Evolutionary conservation across 208 protist genomes (phyloP), one percentile per base, ranked within the genome.

Genomic region (Chromosphaera perkinsii): DNA sequence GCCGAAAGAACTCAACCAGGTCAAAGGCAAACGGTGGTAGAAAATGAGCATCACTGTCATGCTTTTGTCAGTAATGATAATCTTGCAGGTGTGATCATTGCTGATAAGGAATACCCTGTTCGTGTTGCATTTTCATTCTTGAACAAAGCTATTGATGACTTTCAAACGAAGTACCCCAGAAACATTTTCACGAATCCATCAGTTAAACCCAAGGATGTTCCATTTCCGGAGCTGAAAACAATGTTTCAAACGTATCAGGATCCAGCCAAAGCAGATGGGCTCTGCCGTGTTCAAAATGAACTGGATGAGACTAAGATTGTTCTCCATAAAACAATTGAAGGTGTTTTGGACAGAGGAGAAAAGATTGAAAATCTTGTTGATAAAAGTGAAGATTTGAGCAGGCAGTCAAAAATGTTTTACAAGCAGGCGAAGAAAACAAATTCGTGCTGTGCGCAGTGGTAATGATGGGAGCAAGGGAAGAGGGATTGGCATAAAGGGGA

Each of bases 221-320:
- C 66, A 24, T 51, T 76, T 33, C 65, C 65, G 9, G 54, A 32
- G 35, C 20, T 81, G 10, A 52, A 65, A 22, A 35, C 55, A 32
- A 7, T 58, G 1, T 40, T 84, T 14, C 12, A 36, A 32, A 79
- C 63, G 47, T 84, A 80, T 47, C 79, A 84, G 51, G 62, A 84
- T 20, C 79, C 79, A 22, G 33, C 40, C 9, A 26, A 73, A 33
- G 79, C 73, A 1, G 79, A 84, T 59, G 42, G 63, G 29, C 67
- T 84, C 24, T 40, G 63, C 24, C 65, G 63, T n/a, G 63, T 84
- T 2, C 72, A 84, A 49, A 71, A 80, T 29, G 73, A 84, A 36
- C 35, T 84, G 3, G 76, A 84, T n/a, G 76, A 84, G 39, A 84
- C 79, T 0, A 77, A 77, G 3, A 33, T 65, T 14, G 62, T 84